Percentiles rank a stretch among this genome's conserved stretches.
Evolutionary conservation across 192 early-diverging fungal genomes (phyloP).

Genomic region (Coemansia sp.): DNA sequence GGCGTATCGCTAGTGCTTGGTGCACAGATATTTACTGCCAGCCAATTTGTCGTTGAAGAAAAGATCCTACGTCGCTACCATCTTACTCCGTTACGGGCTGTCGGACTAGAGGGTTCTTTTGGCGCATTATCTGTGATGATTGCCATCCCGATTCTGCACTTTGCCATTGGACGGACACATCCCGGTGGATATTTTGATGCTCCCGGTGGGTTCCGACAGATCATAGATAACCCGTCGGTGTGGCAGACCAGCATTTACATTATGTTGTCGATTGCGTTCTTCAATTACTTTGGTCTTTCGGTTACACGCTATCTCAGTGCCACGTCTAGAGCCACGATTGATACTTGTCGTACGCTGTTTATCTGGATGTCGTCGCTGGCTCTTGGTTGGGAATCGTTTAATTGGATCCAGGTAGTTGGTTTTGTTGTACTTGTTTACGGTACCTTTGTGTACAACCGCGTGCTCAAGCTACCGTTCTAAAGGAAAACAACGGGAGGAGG

Average conservation of each 20-base stretch:
- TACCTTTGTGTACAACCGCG: slow-evolving; percentile 90
- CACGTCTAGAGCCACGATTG: slow-evolving; percentile 91
- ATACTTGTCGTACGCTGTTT: slow-evolving; percentile 93
- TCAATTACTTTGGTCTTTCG: slow-evolving; percentile 94
- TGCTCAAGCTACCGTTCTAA: slow-evolving; percentile 64
- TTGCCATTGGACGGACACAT: slow-evolving; percentile 62
- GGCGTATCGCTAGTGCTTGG: slow-evolving; percentile 84
- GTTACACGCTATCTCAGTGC: slow-evolving; percentile 86
- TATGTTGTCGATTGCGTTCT: slow-evolving; percentile 89
- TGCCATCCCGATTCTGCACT: slow-evolving; percentile 75
- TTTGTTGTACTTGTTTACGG: slow-evolving; percentile 71
- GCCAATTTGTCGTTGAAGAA: slow-evolving; percentile 96
- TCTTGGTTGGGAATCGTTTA: slow-evolving; percentile 95
- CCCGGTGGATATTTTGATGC: slow-evolving; percentile 86
- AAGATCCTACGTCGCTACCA: slow-evolving; percentile 81
- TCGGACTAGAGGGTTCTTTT: slow-evolving; percentile 92
- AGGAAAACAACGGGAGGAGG: too few species aligned
- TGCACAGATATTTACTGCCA: slow-evolving; percentile 91
- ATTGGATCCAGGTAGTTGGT: slow-evolving; percentile 90
- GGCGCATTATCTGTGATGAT: slow-evolving; percentile 71
- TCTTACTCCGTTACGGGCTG: slow-evolving; percentile 82
- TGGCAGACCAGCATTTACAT: slow-evolving; percentile 78
- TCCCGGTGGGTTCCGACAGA: slow-evolving; percentile 68
- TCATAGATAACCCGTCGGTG: slow-evolving; percentile 60
- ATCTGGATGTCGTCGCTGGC: slow-evolving; percentile 90